Percentiles rank a stretch among this genome's conserved stretches.
Evolutionary conservation across 2,329 filamentous ascomycete genomes (phyloP).

Genomic region (Colletotrichum gigasporum): DNA sequence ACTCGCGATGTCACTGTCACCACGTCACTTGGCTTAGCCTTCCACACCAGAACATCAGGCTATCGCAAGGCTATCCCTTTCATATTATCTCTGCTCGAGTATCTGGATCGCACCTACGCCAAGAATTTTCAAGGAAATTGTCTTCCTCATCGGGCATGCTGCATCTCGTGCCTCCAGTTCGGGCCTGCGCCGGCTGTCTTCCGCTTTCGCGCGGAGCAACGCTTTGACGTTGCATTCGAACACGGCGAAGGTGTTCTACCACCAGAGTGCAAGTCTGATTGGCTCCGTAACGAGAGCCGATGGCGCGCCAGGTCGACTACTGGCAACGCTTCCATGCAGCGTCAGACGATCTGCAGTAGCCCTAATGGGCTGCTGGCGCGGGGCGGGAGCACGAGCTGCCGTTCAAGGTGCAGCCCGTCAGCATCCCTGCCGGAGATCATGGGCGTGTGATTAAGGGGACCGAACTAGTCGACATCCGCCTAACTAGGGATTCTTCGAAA

Average conservation of each 20-base stretch:
- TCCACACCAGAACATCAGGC: not conserved
- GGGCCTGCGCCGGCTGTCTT: not conserved
- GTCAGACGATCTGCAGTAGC: conserved; percentile 27
- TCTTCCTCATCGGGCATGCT: conserved; percentile 4
- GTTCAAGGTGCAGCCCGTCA: conserved; percentile 4
- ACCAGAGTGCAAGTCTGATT: not conserved
- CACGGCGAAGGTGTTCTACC: not conserved
- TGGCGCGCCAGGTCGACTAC: not conserved
- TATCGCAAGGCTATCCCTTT: not conserved
- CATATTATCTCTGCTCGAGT: not conserved
- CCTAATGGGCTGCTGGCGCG: conserved; percentile 4
- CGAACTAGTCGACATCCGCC: not conserved
- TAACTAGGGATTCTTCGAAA: not conserved
- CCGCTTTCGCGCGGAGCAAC: not conserved
- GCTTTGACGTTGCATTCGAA: conserved; percentile 1
- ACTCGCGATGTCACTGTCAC: not conserved
- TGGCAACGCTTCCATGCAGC: not conserved
- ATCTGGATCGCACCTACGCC: not conserved
- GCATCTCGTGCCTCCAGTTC: conserved; percentile 13
- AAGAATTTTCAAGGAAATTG: not conserved
- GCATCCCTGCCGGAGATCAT: conserved; percentile 25
- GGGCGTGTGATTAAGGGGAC: conserved; percentile 7
- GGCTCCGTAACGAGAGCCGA: conserved; percentile 1
- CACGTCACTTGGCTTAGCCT: not conserved
- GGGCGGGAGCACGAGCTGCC: conserved; percentile 13